Conservation (phyloP, 768 basidiomycete genomes). For the Suillus paluster region DNA sequence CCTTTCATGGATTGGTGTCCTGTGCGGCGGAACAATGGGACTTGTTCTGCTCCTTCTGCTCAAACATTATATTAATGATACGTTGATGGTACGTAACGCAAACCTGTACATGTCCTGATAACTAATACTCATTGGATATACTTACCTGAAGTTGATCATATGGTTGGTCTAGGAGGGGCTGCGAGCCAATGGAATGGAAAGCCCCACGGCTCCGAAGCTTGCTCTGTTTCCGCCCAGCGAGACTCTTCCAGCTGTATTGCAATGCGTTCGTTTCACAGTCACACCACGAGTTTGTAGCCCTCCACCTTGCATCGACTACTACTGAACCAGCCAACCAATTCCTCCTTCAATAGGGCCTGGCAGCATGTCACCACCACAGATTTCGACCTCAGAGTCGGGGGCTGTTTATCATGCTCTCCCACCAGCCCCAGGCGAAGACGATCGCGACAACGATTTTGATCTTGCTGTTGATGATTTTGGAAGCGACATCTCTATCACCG, state of each 20-base stretch:
- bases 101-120: no score
- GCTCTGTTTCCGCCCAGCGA: no score
- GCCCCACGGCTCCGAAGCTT: no score
- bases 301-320: neutral
- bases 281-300: neutral
- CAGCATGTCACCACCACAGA: neutral
- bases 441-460: slow-evolving; percentile 5
- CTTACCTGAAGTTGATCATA: neutral
- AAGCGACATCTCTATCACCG: slow-evolving; percentile 25
- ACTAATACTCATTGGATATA: neutral
- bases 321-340: slow-evolving; percentile 1
- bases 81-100: neutral
- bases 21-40: no score
- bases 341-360: neutral
- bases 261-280: neutral
- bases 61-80: no score
- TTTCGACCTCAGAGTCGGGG: slow-evolving; percentile 15
- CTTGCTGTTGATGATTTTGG: slow-evolving; percentile 21
- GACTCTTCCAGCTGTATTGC: neutral
- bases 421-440: slow-evolving; percentile 19
- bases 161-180: neutral
- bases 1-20: neutral
- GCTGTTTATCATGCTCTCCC: slow-evolving; percentile 25
- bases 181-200: neutral
- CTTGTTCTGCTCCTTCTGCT: no score